phyloP scores from a whole-genome alignment of 352 stramenopile genomes.

The Phytophthora syringae region DNA sequence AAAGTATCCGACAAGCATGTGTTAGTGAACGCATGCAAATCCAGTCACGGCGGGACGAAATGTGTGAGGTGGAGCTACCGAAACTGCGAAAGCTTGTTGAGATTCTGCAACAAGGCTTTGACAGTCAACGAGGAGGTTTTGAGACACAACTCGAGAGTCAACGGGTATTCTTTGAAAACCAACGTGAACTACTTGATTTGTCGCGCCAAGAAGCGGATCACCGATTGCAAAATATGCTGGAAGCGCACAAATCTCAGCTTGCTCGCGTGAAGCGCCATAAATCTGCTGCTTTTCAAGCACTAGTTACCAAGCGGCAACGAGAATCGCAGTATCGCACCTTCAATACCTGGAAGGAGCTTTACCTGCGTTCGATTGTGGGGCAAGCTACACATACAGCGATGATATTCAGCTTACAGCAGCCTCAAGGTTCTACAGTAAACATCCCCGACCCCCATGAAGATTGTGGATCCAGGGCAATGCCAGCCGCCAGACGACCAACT shows the following conservation, averaged over 20 bases:
- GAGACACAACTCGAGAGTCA: slow-evolving; percentile 7
- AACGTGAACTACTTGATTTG: slow-evolving; percentile 36
- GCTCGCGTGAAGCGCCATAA: slow-evolving; percentile 21
- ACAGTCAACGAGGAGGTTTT: slow-evolving; percentile 15
- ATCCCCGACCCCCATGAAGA: not conserved
- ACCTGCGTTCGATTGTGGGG: slow-evolving; percentile 51
- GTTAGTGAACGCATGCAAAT: slow-evolving; percentile 10
- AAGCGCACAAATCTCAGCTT: slow-evolving; percentile 1
- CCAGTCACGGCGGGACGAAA: slow-evolving; percentile 24
- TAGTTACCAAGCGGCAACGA: slow-evolving; percentile 5
- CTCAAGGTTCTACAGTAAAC: not conserved
- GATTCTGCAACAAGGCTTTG: slow-evolving; percentile 8
- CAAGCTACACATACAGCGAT: slow-evolving; percentile 75
- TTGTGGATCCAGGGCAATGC: not conserved
- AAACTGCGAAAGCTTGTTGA: slow-evolving; percentile 16
- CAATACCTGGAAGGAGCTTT: slow-evolving; percentile 58
- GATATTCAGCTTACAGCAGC: slow-evolving; percentile 40
- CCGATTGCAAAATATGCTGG: not conserved
- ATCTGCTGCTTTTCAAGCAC: slow-evolving; percentile 8
- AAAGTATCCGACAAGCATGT: slow-evolving; percentile 15
- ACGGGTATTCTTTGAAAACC: not conserved
- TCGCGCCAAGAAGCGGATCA: slow-evolving; percentile 31
- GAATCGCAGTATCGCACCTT: slow-evolving; percentile 35
- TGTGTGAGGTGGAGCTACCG: slow-evolving; percentile 22
- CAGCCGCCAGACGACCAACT: slow-evolving; percentile 7